phyloP scores from a whole-genome alignment of 306 rosid species.

The Ziziphus jujuba region DNA sequence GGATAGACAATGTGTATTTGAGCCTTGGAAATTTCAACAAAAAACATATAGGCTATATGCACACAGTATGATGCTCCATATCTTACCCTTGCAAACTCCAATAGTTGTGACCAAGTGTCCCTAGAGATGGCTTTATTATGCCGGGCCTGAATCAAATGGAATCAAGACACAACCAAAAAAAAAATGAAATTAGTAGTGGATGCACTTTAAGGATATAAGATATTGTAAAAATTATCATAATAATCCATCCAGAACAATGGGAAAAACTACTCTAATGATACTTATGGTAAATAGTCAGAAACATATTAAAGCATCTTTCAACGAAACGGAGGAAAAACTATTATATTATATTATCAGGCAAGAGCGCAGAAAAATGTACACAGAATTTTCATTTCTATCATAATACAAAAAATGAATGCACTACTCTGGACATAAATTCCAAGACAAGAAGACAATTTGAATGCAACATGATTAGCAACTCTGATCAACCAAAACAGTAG shows the following conservation, averaged over 20 bases:
- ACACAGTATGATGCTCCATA: background rate
- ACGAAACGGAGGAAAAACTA: too few species aligned
- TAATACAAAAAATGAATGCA: too few species aligned
- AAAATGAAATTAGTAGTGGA: background rate
- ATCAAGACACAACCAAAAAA: conserved; percentile 8
- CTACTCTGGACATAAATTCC: too few species aligned
- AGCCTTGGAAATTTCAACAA: background rate
- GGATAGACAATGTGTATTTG: background rate
- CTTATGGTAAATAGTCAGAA: background rate
- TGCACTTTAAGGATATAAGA: too few species aligned
- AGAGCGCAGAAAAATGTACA: too few species aligned
- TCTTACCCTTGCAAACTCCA: conserved; percentile 96
- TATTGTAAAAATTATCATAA: background rate
- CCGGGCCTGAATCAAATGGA: conserved; percentile 61
- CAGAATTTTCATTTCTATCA: too few species aligned
- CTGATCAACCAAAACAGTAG: too few species aligned
- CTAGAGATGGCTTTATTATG: conserved; percentile 94
- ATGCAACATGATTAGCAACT: too few species aligned
- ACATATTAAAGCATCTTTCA: too few species aligned
- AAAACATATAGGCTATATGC: background rate
- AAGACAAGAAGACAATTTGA: too few species aligned
- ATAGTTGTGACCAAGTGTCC: conserved; percentile 98
- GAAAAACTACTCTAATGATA: background rate
- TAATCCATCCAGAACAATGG: background rate
- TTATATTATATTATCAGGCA: too few species aligned